Evolutionary conservation across 2,329 filamentous ascomycete species (phyloP).

Genomic region (Paecilomyces dactylethromorphus): DNA sequence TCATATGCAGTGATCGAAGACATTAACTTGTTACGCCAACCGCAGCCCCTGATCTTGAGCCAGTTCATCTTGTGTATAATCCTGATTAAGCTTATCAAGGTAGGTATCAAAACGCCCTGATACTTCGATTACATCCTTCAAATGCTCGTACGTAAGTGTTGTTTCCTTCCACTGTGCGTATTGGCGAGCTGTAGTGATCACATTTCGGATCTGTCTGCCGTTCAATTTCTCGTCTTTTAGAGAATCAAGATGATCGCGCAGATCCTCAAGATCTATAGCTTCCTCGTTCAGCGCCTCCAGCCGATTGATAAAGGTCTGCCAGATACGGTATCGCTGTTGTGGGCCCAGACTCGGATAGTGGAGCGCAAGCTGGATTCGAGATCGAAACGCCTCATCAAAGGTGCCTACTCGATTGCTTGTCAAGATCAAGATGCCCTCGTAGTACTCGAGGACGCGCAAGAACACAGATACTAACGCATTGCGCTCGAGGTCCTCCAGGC

Average conservation of each 20-base stretch:
- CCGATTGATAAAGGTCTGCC: neutral
- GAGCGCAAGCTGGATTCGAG: too few relatives aligned
- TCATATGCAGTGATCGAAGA: too few relatives aligned
- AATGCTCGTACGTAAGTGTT: slow-evolving; percentile 7
- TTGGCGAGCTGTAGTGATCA: slow-evolving; percentile 9
- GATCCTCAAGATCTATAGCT: too few relatives aligned
- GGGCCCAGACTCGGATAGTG: slow-evolving; percentile 6
- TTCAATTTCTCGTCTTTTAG: slow-evolving; percentile 10
- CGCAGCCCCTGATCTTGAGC: neutral
- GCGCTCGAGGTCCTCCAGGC: too few relatives aligned
- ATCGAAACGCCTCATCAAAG: too few relatives aligned
- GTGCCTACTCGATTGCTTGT: too few relatives aligned
- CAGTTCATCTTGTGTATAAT: neutral
- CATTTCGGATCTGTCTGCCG: slow-evolving; percentile 11
- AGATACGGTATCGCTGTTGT: slow-evolving; percentile 3
- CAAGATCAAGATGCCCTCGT: too few relatives aligned
- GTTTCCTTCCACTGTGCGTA: slow-evolving; percentile 8
- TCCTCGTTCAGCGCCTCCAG: too few relatives aligned
- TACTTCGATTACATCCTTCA: slow-evolving; percentile 13
- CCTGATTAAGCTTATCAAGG: neutral
- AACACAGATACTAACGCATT: too few relatives aligned
- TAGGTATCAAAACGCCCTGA: slow-evolving; percentile 8
- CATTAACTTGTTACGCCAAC: neutral
- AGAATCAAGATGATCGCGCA: too few relatives aligned
- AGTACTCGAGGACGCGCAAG: too few relatives aligned